These are phyloP conservation scores for Elongisporangium anandrum DNA, from an alignment of 352 stramenopile genomes.

Conservation along the genomic window DNA sequence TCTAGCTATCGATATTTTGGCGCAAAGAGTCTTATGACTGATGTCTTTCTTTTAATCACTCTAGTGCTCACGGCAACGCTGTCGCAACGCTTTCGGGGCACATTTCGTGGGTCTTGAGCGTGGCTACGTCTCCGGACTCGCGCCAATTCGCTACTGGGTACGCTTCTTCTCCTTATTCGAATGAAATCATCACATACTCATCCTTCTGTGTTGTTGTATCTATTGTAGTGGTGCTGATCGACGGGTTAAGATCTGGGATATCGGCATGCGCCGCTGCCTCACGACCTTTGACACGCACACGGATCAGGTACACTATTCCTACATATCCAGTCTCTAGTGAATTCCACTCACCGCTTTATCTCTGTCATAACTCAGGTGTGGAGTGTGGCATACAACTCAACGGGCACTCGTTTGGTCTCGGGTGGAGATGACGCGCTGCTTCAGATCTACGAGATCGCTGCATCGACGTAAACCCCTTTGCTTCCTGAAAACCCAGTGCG, in stretches of 20 bases:
- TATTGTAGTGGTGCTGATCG: constrained; percentile 68
- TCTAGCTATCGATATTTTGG: background rate
- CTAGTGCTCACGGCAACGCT: constrained; percentile 62
- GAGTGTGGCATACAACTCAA: constrained; percentile 88
- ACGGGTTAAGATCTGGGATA: constrained; percentile 92
- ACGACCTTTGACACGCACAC: constrained; percentile 89
- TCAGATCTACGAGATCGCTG: constrained; percentile 85
- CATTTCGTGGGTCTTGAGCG: constrained; percentile 86
- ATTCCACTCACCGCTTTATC: no score
- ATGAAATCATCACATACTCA: background rate
- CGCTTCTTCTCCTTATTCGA: constrained; percentile 1
- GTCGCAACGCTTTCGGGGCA: constrained; percentile 85
- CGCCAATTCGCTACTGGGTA: constrained; percentile 86
- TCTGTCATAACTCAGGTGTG: constrained; percentile 73
- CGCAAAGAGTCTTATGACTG: background rate
- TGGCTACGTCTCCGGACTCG: constrained; percentile 78
- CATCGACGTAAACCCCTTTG: constrained; percentile 16
- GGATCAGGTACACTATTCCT: constrained; percentile 83
- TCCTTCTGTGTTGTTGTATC: constrained; percentile 2
- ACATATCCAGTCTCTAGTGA: no score
- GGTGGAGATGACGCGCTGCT: constrained; percentile 86
- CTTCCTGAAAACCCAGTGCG: background rate
- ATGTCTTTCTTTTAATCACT: constrained; percentile 1
- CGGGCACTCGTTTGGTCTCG: constrained; percentile 80
- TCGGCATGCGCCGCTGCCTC: constrained; percentile 82